Base-by-base conservation (phyloP, 768 basidiomycete species). In the Gloeophyllum trabeum region DNA sequence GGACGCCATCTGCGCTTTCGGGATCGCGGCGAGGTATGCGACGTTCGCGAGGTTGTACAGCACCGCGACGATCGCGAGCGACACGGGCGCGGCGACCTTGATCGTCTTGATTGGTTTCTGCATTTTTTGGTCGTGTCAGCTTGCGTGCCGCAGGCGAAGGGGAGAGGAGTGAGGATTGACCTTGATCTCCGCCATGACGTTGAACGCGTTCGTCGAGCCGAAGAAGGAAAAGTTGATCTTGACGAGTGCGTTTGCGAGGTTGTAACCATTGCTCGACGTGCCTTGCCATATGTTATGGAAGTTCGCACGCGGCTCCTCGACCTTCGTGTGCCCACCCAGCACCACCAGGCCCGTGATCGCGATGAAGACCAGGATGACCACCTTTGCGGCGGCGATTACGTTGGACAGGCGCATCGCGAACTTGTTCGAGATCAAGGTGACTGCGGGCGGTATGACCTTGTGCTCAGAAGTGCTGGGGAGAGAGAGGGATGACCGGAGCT, bases 41-140 rank as follows among this genome's bases (percentile, higher is more conserved):
- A 65, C 50, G 45, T 74, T 73, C 37, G 62, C 63, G 36, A 74
- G 62, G 43, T 74, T 55, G 51, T 71, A 75, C 3, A 75, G 58
- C 16, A 65, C 46, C 24, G 67, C 64, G n/a, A 69, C 65, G 37
- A 68, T 44, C 0, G 57, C 63, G n/a, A 76, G 61, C 0, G 70
- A 64, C n/a, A 66, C 54, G 16, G 66, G 61, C 3, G 64, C 66
- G 26, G 65, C 69, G 42, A 61, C 61, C 45, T 67, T 66, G 52
- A 72, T 54, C 7, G 70, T 73, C 42, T 61, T 61, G 12, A 70
- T 59, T 2, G 72, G 70, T 35, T 67, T 62, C 46, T 57, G 40
- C 4, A 49, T 45, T 7, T 43, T 47, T 6, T 59, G 50, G 56
- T 73, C 71, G 35, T n/a, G n/a, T n/a, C n/a, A n/a, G n/a, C n/a